phyloP scores from a whole-genome alignment of 169 alveolate species.

The Cryptosporidium parvum region DNA sequence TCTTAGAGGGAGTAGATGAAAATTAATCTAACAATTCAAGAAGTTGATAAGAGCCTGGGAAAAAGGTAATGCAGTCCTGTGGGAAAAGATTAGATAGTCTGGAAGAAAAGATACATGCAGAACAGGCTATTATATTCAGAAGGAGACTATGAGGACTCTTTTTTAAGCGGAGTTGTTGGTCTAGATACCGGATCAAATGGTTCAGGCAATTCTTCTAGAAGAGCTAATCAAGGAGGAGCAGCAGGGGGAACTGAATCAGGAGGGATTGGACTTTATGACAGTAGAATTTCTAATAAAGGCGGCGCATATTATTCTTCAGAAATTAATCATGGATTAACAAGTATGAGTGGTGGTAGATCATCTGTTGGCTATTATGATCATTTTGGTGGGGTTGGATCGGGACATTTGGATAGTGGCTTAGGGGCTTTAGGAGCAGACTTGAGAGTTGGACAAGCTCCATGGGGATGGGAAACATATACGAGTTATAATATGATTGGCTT shows the following conservation, averaged over 20 bases:
- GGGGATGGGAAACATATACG: conserved; percentile 76
- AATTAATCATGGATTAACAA: background rate
- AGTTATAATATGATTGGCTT: conserved; percentile 66
- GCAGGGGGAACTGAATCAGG: background rate
- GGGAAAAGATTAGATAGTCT: background rate
- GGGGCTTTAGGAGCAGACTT: conserved; percentile 1
- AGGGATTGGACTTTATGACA: background rate
- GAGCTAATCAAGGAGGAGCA: background rate
- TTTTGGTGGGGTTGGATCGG: conserved; percentile 15
- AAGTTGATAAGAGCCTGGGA: background rate
- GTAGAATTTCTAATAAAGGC: background rate
- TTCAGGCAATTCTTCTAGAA: conserved; percentile 6
- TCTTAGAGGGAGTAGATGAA: conserved; percentile 15
- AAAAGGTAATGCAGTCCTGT: conserved; percentile 17
- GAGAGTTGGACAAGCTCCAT: conserved; percentile 6
- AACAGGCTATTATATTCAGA: conserved; percentile 36
- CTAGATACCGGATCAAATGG: conserved; percentile 1
- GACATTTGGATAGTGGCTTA: conserved; percentile 16
- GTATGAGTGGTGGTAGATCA: background rate
- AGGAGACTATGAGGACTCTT: conserved; percentile 46
- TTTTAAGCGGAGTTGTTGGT: conserved; percentile 10
- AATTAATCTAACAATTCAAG: background rate
- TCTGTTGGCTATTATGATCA: conserved; percentile 13
- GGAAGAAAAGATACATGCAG: conserved; percentile 35
- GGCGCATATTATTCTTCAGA: background rate